phyloP scores from a whole-genome alignment of 768 basidiomycete species.

The Psilocybe sp. region DNA sequence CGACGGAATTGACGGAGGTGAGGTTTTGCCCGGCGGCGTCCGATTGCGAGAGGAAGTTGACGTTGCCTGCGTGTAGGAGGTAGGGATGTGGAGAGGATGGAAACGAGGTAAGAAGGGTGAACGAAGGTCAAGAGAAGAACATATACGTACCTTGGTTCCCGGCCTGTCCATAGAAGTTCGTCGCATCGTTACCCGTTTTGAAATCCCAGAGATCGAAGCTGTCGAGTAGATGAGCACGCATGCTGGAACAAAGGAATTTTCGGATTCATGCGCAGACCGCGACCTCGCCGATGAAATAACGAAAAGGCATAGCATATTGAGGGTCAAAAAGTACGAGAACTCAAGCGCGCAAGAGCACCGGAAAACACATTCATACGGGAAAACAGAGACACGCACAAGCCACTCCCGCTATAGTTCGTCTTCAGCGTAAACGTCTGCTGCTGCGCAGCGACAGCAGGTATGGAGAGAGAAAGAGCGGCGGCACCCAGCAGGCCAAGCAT shows the following conservation, averaged over 20 bases:
- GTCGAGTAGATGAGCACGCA: too few relatives aligned
- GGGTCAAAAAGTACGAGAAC: not conserved
- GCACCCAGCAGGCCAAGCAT: too few relatives aligned
- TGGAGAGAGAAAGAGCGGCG: too few relatives aligned
- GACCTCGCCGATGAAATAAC: too few relatives aligned
- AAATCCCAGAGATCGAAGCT: slow-evolving; percentile 10
- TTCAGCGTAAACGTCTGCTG: not conserved
- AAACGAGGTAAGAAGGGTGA: not conserved
- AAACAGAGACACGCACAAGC: not conserved
- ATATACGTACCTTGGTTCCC: slow-evolving; percentile 5
- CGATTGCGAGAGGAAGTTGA: slow-evolving; percentile 1
- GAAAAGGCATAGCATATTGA: too few relatives aligned
- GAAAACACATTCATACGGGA: not conserved
- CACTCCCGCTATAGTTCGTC: too few relatives aligned
- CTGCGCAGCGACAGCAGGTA: too few relatives aligned
- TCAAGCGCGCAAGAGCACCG: not conserved
- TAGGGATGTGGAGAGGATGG: too few relatives aligned
- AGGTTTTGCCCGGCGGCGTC: not conserved
- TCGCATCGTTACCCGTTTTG: slow-evolving; percentile 9
- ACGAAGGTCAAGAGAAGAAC: not conserved
- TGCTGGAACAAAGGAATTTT: too few relatives aligned
- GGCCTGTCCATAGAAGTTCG: slow-evolving; percentile 3
- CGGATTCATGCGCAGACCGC: too few relatives aligned
- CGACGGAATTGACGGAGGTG: slow-evolving; percentile 6
- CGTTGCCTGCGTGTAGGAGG: too few relatives aligned